These are phyloP conservation scores for Yamadazyma atlantica DNA, from an alignment of 1,139 yeast species.

Conservation along the genomic window DNA sequence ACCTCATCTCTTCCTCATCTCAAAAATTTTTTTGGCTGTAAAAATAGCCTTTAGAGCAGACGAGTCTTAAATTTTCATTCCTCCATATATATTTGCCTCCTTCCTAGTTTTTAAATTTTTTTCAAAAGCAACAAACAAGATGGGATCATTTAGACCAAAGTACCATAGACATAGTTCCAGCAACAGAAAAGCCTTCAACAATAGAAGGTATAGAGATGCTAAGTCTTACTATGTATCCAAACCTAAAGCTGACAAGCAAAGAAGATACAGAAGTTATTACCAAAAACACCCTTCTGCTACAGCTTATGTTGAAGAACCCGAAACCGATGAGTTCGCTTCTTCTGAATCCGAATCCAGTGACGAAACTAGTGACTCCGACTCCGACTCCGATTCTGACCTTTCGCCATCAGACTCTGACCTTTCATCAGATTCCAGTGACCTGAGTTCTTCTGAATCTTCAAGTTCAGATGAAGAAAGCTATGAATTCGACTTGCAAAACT, in stretches of 20 bases:
- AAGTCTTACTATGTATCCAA: slow-evolving; percentile 16
- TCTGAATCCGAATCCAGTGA: slow-evolving; percentile 1
- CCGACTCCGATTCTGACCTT: slow-evolving; percentile 4
- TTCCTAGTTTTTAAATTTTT: slow-evolving; percentile 2
- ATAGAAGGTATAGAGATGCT: slow-evolving; percentile 1
- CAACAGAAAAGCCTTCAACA: slow-evolving; percentile 8
- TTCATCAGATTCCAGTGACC: slow-evolving; percentile 6
- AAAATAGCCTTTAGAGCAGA: slow-evolving; percentile 2
- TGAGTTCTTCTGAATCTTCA: slow-evolving; percentile 3
- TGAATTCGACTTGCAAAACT: slow-evolving; percentile 16
- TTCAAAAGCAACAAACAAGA: slow-evolving; percentile 2
- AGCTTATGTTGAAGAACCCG: slow-evolving; percentile 45
- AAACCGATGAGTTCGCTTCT: slow-evolving; percentile 21
- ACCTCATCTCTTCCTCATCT: slow-evolving; percentile 10
- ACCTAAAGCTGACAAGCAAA: slow-evolving; percentile 16
- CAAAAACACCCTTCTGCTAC: slow-evolving; percentile 34
- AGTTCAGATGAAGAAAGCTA: slow-evolving; percentile 14
- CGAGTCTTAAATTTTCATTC: background rate
- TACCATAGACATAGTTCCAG: slow-evolving; percentile 10
- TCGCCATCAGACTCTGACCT: slow-evolving; percentile 10
- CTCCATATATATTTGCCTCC: slow-evolving; percentile 4
- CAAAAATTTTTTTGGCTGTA: slow-evolving; percentile 11
- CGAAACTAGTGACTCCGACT: background rate
- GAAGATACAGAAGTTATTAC: slow-evolving; percentile 33
- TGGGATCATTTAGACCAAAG: slow-evolving; percentile 12